Evolutionary conservation across 2,329 filamentous ascomycete genomes (phyloP).

Genomic region (Tolypocladium sp.): DNA sequence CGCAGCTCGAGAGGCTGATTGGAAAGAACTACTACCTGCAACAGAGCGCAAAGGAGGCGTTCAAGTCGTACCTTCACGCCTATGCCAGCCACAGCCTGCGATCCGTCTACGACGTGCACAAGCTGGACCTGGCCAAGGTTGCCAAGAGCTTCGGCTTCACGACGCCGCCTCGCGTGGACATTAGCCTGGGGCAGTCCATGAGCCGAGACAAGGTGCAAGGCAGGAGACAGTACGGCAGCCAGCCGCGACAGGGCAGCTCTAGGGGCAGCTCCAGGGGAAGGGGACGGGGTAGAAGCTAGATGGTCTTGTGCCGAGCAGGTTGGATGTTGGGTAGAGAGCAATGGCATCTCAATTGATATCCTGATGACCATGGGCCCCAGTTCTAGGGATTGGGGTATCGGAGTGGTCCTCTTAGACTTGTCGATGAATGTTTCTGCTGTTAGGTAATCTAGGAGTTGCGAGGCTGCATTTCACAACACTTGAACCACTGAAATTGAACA

Average conservation of each 20-base stretch:
- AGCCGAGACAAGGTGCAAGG: slow-evolving; percentile 57
- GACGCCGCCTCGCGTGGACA: slow-evolving; percentile 72
- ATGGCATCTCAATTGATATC: neutral
- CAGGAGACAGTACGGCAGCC: slow-evolving; percentile 66
- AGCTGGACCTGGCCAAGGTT: slow-evolving; percentile 74
- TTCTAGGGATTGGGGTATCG: neutral
- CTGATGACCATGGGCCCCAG: neutral
- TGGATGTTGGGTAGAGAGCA: neutral
- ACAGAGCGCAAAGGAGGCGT: slow-evolving; percentile 71
- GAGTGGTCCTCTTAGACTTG: neutral
- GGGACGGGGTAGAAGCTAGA: slow-evolving; percentile 1
- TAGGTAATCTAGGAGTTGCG: neutral
- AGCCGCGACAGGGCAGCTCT: slow-evolving; percentile 50
- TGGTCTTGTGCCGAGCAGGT: neutral
- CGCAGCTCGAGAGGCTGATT: slow-evolving; percentile 90
- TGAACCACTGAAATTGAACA: neutral
- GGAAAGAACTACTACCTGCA: slow-evolving; percentile 95
- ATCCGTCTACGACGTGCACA: slow-evolving; percentile 67
- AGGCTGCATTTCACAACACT: neutral
- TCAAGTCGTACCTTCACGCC: slow-evolving; percentile 86
- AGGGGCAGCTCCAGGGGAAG: slow-evolving; percentile 13
- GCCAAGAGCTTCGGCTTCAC: slow-evolving; percentile 77
- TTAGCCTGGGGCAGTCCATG: slow-evolving; percentile 74
- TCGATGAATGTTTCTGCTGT: neutral
- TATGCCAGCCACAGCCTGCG: slow-evolving; percentile 66